phyloP scores from a whole-genome alignment of 1,284 basidiomycete species.

The Sphaerobolus stellatus region DNA sequence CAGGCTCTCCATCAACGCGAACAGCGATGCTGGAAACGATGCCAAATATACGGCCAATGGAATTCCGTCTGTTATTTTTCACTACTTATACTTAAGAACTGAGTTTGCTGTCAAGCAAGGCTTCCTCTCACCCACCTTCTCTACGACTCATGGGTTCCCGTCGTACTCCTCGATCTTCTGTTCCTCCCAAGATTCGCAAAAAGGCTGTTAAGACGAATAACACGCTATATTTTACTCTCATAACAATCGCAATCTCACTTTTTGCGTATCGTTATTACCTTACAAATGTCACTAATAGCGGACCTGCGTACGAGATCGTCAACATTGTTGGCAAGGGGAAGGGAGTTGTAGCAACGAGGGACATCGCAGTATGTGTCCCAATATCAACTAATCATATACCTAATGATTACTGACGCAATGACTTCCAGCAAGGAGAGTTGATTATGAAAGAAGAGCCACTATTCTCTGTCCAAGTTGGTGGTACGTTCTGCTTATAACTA shows the following conservation, averaged over 20 bases:
- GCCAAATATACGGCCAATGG: too few relatives aligned
- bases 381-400: background rate
- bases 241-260: too few relatives aligned
- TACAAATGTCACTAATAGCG: too few relatives aligned
- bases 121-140: slow-evolving; percentile 2
- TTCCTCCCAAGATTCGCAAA: too few relatives aligned
- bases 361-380: slow-evolving; percentile 34
- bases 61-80: slow-evolving; percentile 2
- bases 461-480: slow-evolving; percentile 47
- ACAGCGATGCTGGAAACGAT: too few relatives aligned
- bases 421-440: slow-evolving; percentile 52
- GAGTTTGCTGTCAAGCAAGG: background rate
- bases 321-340: slow-evolving; percentile 40
- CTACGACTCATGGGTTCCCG: too few relatives aligned
- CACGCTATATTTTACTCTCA: too few relatives aligned
- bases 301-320: slow-evolving; percentile 30
- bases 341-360: slow-evolving; percentile 37
- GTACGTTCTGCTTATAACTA: slow-evolving; percentile 32
- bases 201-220: too few relatives aligned
- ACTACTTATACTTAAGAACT: background rate
- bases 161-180: too few relatives aligned
- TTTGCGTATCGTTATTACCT: too few relatives aligned
- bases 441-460: slow-evolving; percentile 54
- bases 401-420: background rate
- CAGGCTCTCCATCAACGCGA: too few relatives aligned